Conservation (phyloP, 257 asterid species). For the Phtheirospermum japonicum region DNA sequence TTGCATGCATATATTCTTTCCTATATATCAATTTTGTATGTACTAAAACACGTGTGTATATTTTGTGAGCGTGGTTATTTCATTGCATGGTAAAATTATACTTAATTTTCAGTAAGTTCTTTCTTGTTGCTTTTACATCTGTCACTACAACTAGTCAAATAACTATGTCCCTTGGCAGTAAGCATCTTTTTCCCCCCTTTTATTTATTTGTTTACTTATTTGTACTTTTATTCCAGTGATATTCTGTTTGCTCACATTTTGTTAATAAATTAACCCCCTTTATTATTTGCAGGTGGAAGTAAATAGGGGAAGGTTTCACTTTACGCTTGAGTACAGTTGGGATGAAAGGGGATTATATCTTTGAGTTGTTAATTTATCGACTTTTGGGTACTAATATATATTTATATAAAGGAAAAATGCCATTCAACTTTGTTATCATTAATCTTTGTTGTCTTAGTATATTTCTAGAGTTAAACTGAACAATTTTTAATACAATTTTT, state of each 20-base stretch:
- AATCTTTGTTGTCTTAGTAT: no score
- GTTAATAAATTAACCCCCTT: neutral
- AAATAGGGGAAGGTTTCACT: constrained; percentile 43
- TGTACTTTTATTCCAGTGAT: constrained; percentile 12
- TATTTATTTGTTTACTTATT: constrained; percentile 13
- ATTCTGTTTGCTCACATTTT: constrained; percentile 7
- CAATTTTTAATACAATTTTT: no score
- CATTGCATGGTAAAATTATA: no score
- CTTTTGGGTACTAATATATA: constrained; percentile 15
- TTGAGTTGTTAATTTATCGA: constrained; percentile 11
- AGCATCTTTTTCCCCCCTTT: constrained; percentile 39
- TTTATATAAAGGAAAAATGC: neutral
- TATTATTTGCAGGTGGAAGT: constrained; percentile 47
- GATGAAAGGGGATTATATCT: neutral
- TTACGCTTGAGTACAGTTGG: neutral
- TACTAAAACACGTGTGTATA: no score
- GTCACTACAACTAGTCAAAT: no score
- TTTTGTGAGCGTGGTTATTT: no score
- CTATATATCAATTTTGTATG: no score
- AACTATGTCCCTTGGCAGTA: constrained; percentile 99
- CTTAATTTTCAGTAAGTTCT: no score
- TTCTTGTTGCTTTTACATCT: no score
- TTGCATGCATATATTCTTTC: no score
- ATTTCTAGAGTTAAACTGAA: no score
- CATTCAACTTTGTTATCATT: no score